Base-by-base conservation (phyloP, 805 yeast species). In the Lipomyces yamadae region DNA sequence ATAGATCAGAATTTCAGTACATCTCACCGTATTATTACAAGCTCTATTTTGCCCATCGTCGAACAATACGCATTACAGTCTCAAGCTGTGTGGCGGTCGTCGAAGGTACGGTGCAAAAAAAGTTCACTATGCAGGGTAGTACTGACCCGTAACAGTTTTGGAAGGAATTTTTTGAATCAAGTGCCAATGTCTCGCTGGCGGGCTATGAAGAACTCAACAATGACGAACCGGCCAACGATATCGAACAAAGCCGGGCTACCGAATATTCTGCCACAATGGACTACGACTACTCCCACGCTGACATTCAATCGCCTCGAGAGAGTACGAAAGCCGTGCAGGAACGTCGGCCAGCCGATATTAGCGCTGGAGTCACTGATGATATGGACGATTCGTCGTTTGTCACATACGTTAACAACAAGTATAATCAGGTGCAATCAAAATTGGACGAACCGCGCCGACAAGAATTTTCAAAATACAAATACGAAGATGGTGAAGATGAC, bases 161-260 rank as follows among this genome's bases (percentile, higher is more conserved):
- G 88, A 90, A 90, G 74, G 83, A 84, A 39, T 88, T 92, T 77
- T 85, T 91, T 72, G 96, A 92, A 74, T 84, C 86, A 58, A 84
- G 91, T 35, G 92, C 92, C 1, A 84, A 86, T 73, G 89, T 88
- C 32, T 85, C 86, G 68, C 76, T 89, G 45, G 76, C 83, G 42
- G 83, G 86, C 35, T 83, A 82, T 68, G 87, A 84, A 70, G 87
- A 78, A 33, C 64, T 62, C 7, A 61, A 57, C 56, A 32, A 60
- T 1, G 68, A 64, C 54, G 68, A 56, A 4, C 50, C 34, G 2
- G 63, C 30, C 13, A 52, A 30, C 39, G 52, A 45, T 6, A 48
- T 3, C 7, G 58, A 57, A 15, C 24, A 18, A 15, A 39, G 54
- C 30, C 59, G 50, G 30, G 63, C 45, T 3, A 62, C 59, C 1